Evolutionary conservation across 768 basidiomycete genomes (phyloP), one percentile per base, ranked within the genome.

Genomic region (Fomitopsis pulvina): DNA sequence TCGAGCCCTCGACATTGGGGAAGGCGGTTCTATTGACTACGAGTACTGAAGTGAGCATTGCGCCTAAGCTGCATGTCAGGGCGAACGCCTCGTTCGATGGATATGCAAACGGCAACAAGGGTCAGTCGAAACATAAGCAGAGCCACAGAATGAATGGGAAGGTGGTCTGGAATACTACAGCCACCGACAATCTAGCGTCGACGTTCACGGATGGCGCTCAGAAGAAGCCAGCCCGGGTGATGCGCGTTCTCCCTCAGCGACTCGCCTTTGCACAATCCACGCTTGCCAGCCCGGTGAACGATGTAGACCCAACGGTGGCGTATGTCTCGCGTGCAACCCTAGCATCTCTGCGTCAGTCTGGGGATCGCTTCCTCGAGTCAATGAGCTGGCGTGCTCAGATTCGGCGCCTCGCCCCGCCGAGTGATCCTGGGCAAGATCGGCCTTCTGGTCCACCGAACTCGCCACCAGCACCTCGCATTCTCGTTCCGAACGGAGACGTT

Each of bases 1-100:
- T 89, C n/a, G 73, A 80, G 32, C 83, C 91, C 1, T 62, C 76
- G 1, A 61, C 76, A 0, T 80, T 76, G 56, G 67, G 67, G 3
- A 66, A 76, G 41, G 85, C 86, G 0, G 74, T 90, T 3, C 76
- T 97, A 9, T 71, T 98, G 21, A 83, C 84, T 3, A 85, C 87
- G 0, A 82, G 91, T 60, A 96, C 95, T 1, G 94, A 98, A 68
- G 83, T 98, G 46, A 81, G 83, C 53, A 87, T 99, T 47, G 87
- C 94, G 0, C 95, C 96, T 0, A 91, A 92, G 60, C 69, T 74
- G 0, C 81, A 85, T 4, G 25, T 34, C 14, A 57, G 54, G 41
- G 7, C 39, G 20, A 59, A 58, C 14, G 34, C 43, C 20, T 28
- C 32, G 20, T 18, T 4, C 20, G 18, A 27, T 26, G 26, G 29